A percentile compares a stretch with the other conserved stretches of the same genome.
Conservation (phyloP, 495 filamentous ascomycete genomes). For the Aspergillus campestris region DNA sequence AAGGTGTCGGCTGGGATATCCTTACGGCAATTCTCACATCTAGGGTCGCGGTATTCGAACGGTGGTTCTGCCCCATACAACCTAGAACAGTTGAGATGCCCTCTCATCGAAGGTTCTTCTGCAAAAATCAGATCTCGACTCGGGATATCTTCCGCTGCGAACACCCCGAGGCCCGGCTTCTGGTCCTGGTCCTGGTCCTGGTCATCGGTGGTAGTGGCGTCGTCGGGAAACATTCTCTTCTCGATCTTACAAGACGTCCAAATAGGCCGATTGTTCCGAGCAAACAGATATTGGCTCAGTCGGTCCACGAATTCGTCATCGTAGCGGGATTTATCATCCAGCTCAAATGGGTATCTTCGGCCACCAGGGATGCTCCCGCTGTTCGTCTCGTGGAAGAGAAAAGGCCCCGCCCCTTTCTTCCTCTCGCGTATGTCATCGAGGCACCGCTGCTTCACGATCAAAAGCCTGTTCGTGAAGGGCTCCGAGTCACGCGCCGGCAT, state of each 20-base stretch:
- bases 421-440: background rate
- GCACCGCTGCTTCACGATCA: too few relatives aligned
- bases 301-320: slow-evolving; percentile 3
- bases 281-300: slow-evolving; percentile 12
- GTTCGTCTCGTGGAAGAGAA: slow-evolving; percentile 16
- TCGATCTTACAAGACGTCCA: too few relatives aligned
- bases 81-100: slow-evolving; percentile 14
- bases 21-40: slow-evolving; percentile 21
- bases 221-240: too few relatives aligned
- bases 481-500: slow-evolving; percentile 9
- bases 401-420: background rate
- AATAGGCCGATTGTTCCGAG: background rate
- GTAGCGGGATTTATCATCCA: slow-evolving; percentile 11
- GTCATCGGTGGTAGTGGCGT: too few relatives aligned
- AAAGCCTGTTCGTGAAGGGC: slow-evolving; percentile 3
- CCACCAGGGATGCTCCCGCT: slow-evolving; percentile 10
- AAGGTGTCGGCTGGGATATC: background rate
- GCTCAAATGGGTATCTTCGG: slow-evolving; percentile 20
- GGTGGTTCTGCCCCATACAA: background rate
- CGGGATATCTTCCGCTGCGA: slow-evolving; percentile 15
- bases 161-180: slow-evolving; percentile 9
- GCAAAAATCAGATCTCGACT: slow-evolving; percentile 13
- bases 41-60: background rate
- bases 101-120: slow-evolving; percentile 22
- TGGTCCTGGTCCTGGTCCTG: too few relatives aligned